Base-by-base conservation (phyloP, 805 yeast genomes). In the Candida nanaspora region DNA sequence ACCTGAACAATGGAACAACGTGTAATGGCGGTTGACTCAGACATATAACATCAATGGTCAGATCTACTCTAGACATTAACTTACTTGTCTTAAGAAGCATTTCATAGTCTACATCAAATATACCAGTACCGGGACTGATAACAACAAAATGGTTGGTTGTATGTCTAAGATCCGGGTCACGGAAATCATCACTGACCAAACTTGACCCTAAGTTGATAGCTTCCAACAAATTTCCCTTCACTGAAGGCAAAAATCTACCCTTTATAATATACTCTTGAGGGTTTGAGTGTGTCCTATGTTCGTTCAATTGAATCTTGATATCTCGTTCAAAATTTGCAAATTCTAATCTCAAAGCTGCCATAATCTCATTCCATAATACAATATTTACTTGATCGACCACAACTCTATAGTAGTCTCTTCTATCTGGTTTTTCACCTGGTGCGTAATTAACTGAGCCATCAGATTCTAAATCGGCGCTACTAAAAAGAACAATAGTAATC, bases 311-410 rank as follows among this genome's bases (percentile, higher is more conserved):
- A 33, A 80, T 62, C 51, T 82, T 64, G 19, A 91, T 80, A 46
- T 86, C 95, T 45, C 80, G 67, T 49, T 82, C 80, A 52, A 93
- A 86, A 45, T 78, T 78, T 31, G 88, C 80, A 62, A 93, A 93
- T 56, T 93, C 98, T 23, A 76, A 68, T 36, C 97, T 66, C 40
- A 93, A 66, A 1, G 84, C 79, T 19, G 86, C 84, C 97, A 93
- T 88, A 42, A 93, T 89, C 47, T 83, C 82, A 41, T 78, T 83
- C 98, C 98, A 93, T 45, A 85, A 80, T 22, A 82, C 72, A 35
- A 88, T 85, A 52, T 82, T 86, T 16, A 87, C 94, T 58, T 91
- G 95, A 57, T 93, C 98, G 2, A 91, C 97, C 2, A 91, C 98
- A 22, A 93, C 95, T 38, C 97, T 68, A 59, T 82, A 93, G 56